phyloP scores from a whole-genome alignment of 495 filamentous ascomycete species.

The Collariella sp. region DNA sequence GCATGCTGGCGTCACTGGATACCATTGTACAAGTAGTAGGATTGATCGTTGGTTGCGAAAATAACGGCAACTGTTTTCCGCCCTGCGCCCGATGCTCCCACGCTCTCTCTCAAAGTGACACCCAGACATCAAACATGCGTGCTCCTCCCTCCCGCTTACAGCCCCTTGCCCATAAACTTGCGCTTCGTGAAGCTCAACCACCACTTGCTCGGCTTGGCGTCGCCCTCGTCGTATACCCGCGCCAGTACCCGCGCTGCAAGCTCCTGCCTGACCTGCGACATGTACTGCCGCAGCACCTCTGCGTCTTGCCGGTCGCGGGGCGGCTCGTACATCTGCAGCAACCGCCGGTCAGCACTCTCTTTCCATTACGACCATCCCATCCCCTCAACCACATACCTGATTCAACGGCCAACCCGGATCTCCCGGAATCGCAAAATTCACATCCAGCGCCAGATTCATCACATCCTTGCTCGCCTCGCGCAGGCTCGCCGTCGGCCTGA shows the following conservation, averaged over 20 bases:
- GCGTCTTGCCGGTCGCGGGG: constrained; percentile 81
- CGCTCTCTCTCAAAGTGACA: too few relatives aligned
- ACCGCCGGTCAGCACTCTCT: constrained; percentile 4
- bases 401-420: constrained; percentile 90
- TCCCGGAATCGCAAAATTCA: constrained; percentile 88
- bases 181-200: constrained; percentile 98
- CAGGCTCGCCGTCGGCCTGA: constrained; percentile 53
- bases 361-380: not conserved
- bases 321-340: constrained; percentile 47
- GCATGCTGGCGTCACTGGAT: constrained; percentile 8
- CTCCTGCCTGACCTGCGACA: constrained; percentile 88
- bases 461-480: constrained; percentile 49
- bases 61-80: not conserved
- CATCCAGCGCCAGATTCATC: constrained; percentile 61
- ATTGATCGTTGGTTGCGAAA: not conserved
- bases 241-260: constrained; percentile 70
- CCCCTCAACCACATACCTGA: constrained; percentile 45
- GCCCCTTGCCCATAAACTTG: constrained; percentile 96
- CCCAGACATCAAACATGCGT: too few relatives aligned
- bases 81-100: not conserved
- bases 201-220: constrained; percentile 84
- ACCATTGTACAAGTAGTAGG: constrained; percentile 9
- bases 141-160: constrained; percentile 37
- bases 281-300: constrained; percentile 76
- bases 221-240: constrained; percentile 80